Evolutionary conservation across 116 monocot species (phyloP), one percentile per base, ranked within the genome.

Genomic region (Posidonia oceanica): DNA sequence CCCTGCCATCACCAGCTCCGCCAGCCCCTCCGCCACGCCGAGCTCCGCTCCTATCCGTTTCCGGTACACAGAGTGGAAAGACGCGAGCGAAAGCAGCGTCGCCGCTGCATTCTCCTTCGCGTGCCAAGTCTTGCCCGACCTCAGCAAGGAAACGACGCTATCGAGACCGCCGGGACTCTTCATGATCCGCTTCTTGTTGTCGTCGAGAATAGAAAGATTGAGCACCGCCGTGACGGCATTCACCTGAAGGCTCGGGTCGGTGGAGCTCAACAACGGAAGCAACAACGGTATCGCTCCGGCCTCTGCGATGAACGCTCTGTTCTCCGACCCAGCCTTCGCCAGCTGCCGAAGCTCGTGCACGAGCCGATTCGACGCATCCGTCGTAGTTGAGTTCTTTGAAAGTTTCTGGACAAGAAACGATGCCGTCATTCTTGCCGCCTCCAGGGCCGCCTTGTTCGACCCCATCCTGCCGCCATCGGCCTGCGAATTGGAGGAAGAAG

Each of bases 61-160:
- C 39, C 88, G 62, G 78, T 91, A 91, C 44, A 52, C 7, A 0
- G 82, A 63, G 22, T 87, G 88, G 66, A 83, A 69, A 8, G 85
- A 65, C 5, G 88, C 84, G 7, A 91, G 44, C 76, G 83, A 86
- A 1, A 86, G 73, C 23, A 96, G 51, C 4, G 89, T 79, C 7
- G 83, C 85, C 0, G 91, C 96, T 3, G 96, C 91, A 72, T 91
- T 91, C 75, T 86, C 89, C 80, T 83, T 91, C 7, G 88, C 86
- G 17, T 72, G 77, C 96, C 96, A 96, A 64, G 86, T 83, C 17
- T 61, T 64, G 11, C 91, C 91, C 14, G 62, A 16, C 38, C 61
- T 20, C 71, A 96, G 75, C n/a, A 88, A 83, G 20, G 70, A 29
- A 61, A 80, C 36, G 59, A 96, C 4, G 42, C 75, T 81, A 14